phyloP scores from a whole-genome alignment of 129 eudicot species.

The Pseudognaphalium luteoalbum region DNA sequence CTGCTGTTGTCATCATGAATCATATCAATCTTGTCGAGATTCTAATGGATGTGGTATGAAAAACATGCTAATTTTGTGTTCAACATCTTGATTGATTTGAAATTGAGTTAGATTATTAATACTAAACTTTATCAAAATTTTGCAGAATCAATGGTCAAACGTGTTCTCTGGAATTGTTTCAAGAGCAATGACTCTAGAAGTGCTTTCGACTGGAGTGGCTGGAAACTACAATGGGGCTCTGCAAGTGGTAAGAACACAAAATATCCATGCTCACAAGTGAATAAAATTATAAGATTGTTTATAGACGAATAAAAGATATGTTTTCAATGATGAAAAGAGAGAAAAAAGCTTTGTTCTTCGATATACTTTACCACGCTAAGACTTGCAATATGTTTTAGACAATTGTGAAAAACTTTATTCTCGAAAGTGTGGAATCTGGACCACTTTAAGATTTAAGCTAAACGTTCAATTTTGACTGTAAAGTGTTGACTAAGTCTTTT shows the following conservation, averaged over 20 bases:
- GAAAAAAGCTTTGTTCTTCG: not conserved
- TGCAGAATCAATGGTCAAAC: conserved; percentile 60
- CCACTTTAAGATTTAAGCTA: not conserved
- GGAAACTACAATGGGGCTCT: conserved; percentile 87
- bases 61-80: not conserved
- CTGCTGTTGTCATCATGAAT: conserved; percentile 59
- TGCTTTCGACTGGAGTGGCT: conserved; percentile 62
- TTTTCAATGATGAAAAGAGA: not conserved
- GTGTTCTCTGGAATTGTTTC: conserved; percentile 67
- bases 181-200: conserved; percentile 58
- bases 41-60: conserved; percentile 59
- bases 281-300: not conserved
- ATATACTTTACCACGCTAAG: no score
- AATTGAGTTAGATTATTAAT: not conserved
- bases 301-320: no score
- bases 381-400: no score
- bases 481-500: not conserved
- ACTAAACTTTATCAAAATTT: not conserved
- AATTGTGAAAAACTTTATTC: not conserved
- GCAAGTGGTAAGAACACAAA: conserved; percentile 68
- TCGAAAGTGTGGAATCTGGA: not conserved
- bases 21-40: conserved; percentile 58
- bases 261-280: not conserved
- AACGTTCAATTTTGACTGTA: not conserved
- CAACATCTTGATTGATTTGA: not conserved